These are phyloP conservation scores for Aspergillus nomiae DNA, from an alignment of 2,329 filamentous ascomycete species.

Conservation along the genomic window DNA sequence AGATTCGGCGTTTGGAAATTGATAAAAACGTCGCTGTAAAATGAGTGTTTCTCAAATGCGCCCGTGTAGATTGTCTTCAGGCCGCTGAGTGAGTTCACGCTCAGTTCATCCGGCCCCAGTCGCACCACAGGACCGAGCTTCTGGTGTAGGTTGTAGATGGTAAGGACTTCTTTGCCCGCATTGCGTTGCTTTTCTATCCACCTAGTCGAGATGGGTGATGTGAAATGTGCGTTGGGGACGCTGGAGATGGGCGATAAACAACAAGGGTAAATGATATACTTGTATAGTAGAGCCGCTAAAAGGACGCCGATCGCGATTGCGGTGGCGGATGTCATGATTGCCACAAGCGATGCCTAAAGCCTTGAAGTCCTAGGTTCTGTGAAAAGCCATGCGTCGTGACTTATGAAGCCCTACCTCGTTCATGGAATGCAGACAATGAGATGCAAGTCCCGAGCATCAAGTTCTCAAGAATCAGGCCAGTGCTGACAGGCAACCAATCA, in stretches of 20 bases:
- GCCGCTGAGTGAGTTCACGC: conserved; percentile 63
- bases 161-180: conserved; percentile 57
- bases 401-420: neutral
- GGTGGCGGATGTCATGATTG: neutral
- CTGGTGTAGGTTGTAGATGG: conserved; percentile 58
- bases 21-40: conserved; percentile 66
- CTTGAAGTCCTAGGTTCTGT: neutral
- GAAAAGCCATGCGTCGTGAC: neutral
- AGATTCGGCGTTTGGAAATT: conserved; percentile 66
- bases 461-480: neutral
- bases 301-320: neutral
- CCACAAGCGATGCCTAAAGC: neutral
- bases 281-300: conserved; percentile 20
- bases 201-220: conserved; percentile 57
- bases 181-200: conserved; percentile 66
- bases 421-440: neutral
- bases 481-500: neutral
- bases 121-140: conserved; percentile 60
- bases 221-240: conserved; percentile 66
- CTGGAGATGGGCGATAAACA: conserved; percentile 61
- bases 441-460: neutral
- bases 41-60: conserved; percentile 68
- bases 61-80: conserved; percentile 64
- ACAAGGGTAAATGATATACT: conserved; percentile 27
- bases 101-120: conserved; percentile 65